Percentiles rank a stretch among this genome's conserved stretches.
Evolutionary conservation across 2,329 filamentous ascomycete genomes (phyloP).

Genomic region (Verticillium nonalfalfae): DNA sequence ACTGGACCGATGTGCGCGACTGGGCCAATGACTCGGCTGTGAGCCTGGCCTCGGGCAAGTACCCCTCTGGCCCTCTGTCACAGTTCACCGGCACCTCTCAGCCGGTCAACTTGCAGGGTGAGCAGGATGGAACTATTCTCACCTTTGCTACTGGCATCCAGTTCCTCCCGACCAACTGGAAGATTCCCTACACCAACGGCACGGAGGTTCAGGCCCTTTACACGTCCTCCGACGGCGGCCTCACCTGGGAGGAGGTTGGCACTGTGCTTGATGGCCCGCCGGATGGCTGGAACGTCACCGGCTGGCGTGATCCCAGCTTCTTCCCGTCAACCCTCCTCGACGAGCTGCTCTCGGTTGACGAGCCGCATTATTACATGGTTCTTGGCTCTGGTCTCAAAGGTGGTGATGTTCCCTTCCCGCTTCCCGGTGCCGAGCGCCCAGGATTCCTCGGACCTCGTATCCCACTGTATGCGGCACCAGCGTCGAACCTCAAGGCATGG

Average conservation of each 20-base stretch:
- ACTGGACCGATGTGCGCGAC: slow-evolving; percentile 35
- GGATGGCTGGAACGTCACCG: slow-evolving; percentile 12
- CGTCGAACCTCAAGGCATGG: slow-evolving; percentile 10
- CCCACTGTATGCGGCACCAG: slow-evolving; percentile 10
- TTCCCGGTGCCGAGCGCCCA: slow-evolving; percentile 10
- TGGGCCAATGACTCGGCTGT: slow-evolving; percentile 11
- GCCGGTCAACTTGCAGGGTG: slow-evolving; percentile 9
- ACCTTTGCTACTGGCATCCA: slow-evolving; percentile 11
- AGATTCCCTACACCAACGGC: slow-evolving; percentile 9
- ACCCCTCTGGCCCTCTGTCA: slow-evolving; percentile 6
- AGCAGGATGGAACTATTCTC: slow-evolving; percentile 8
- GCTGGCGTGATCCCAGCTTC: slow-evolving; percentile 11
- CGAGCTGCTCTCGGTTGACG: slow-evolving; percentile 5
- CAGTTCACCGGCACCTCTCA: slow-evolving; percentile 10
- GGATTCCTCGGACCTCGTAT: slow-evolving; percentile 11
- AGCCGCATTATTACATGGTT: slow-evolving; percentile 12
- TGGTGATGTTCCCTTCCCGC: slow-evolving; percentile 6
- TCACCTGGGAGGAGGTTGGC: slow-evolving; percentile 8
- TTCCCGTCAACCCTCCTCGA: slow-evolving; percentile 9
- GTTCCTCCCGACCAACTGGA: slow-evolving; percentile 11
- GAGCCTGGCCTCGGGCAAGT: slow-evolving; percentile 4
- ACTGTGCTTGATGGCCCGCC: slow-evolving; percentile 9
- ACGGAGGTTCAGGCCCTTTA: slow-evolving; percentile 10
- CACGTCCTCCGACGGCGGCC: slow-evolving; percentile 7
- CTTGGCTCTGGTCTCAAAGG: slow-evolving; percentile 12